Conservation (phyloP, 2,329 filamentous ascomycete species). For the Tolypocladium sp. region DNA sequence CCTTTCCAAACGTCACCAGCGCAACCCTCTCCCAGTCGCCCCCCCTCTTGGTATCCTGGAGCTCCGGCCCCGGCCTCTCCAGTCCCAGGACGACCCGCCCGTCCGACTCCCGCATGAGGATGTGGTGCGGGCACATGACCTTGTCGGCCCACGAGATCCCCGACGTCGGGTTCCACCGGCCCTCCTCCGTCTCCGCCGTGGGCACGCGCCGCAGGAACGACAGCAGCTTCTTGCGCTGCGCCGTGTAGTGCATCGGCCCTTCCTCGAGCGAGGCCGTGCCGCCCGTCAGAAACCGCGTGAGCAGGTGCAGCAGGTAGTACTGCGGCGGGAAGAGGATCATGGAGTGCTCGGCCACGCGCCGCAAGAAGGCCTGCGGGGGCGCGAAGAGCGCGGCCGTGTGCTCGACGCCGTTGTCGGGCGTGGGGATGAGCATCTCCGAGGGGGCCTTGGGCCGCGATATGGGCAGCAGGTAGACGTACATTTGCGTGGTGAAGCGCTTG, state of each 20-base stretch:
- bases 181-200: constrained; percentile 30
- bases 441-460: constrained; percentile 27
- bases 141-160: constrained; percentile 49
- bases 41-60: constrained; percentile 34
- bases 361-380: constrained; percentile 59
- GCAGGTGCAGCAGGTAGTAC: constrained; percentile 58
- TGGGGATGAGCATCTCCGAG: constrained; percentile 50
- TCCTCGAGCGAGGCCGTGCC: constrained; percentile 15
- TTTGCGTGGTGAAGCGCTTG: constrained; percentile 85
- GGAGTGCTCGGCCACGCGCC: constrained; percentile 49
- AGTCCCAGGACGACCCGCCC: constrained; percentile 43
- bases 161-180: constrained; percentile 29
- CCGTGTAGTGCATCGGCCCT: constrained; percentile 25
- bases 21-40: constrained; percentile 54
- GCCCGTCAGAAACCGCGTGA: constrained; percentile 42
- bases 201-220: constrained; percentile 39
- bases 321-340: constrained; percentile 90
- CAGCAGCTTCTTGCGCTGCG: constrained; percentile 43
- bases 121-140: constrained; percentile 46
- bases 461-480: constrained; percentile 91
- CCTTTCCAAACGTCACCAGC: constrained; percentile 42
- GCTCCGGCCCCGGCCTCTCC: constrained; percentile 48
- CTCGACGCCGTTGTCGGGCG: constrained; percentile 59
- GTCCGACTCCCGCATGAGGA: constrained; percentile 35
- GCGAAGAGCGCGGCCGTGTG: constrained; percentile 73